phyloP scores from a whole-genome alignment of 352 stramenopile genomes.

The Blastocystis sp. region DNA sequence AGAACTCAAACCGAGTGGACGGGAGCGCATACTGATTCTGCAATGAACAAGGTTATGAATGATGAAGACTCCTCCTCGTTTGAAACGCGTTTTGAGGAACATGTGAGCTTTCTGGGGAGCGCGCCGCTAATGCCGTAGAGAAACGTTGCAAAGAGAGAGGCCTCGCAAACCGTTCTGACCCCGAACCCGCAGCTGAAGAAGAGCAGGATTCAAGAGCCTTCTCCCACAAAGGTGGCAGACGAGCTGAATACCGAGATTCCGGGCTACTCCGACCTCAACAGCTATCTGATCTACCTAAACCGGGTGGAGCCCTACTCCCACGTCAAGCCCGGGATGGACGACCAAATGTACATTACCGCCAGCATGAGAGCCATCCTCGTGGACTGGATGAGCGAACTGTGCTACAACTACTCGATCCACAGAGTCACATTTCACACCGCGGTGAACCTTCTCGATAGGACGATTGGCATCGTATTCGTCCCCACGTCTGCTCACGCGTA shows the following conservation, averaged over 20 bases:
- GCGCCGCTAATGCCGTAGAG: slow-evolving; percentile 21
- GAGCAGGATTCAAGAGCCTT: slow-evolving; percentile 8
- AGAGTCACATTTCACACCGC: slow-evolving; percentile 70
- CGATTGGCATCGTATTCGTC: slow-evolving; percentile 69
- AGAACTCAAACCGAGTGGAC: no score
- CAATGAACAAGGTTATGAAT: no score
- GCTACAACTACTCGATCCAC: slow-evolving; percentile 71
- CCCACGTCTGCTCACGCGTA: background rate
- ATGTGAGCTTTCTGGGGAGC: background rate
- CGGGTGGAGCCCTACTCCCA: background rate
- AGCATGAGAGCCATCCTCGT: slow-evolving; percentile 72
- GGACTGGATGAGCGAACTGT: slow-evolving; percentile 72
- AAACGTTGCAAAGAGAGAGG: background rate
- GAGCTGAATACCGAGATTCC: background rate
- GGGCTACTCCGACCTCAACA: background rate
- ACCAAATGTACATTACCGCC: slow-evolving; percentile 69
- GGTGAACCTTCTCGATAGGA: slow-evolving; percentile 71
- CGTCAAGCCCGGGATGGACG: background rate
- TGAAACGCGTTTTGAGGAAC: no score
- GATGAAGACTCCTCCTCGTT: no score
- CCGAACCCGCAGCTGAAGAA: slow-evolving; percentile 8
- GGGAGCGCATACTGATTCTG: no score
- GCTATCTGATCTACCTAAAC: slow-evolving; percentile 35
- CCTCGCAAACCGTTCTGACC: background rate
- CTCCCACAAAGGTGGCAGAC: background rate